Base-by-base conservation (phyloP, 73 alveolate genomes). In the Tetrahymena malaccensis region DNA sequence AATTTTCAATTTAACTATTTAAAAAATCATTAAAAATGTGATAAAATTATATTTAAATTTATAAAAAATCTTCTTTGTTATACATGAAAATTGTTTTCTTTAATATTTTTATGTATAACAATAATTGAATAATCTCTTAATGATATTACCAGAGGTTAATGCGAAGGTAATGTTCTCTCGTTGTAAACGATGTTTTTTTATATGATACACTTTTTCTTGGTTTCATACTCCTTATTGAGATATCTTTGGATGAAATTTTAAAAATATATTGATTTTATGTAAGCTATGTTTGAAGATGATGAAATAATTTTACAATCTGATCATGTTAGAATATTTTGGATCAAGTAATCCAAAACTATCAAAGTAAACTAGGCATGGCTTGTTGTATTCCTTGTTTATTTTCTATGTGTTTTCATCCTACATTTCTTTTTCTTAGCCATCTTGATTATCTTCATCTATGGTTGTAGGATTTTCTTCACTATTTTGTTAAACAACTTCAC, bases 331-430 rank as follows among this genome's bases (percentile, higher is more conserved):
- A 83, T 85, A 50, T 21, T 95, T 95, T 21, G 35, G 43, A 35
- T 95, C 97, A 33, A 95, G 70, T 5, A 95, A 34, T 55, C 97
- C 97, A 95, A 95, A 95, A 21, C 94, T 50, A 55, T 95, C 97
- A 40, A 95, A 85, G 55, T 95, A 95, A 27, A 95, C 84, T 0
- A 95, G 55, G 4, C 35, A 40, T 35, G 56, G 83, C 27, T 93
- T 93, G 22, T 43, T 93, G 43, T 85, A 95, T 19, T 89, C 57
- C 31, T 50, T 89, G 6, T 93, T 31, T 34, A 37, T 37, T 43
- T 95, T 95, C 40, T 12, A 11, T 25, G 34, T 6, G 34, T 70
- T 31, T 70, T 70, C 89, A n/a, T n/a, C 34, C 43, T 27, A 25
- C 43, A 27, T 70, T 70, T 70, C 89, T 70, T 70, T 27, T 1